Conservation (phyloP, 2,329 filamentous ascomycete species). For the Pseudogymnoascus sp. region DNA sequence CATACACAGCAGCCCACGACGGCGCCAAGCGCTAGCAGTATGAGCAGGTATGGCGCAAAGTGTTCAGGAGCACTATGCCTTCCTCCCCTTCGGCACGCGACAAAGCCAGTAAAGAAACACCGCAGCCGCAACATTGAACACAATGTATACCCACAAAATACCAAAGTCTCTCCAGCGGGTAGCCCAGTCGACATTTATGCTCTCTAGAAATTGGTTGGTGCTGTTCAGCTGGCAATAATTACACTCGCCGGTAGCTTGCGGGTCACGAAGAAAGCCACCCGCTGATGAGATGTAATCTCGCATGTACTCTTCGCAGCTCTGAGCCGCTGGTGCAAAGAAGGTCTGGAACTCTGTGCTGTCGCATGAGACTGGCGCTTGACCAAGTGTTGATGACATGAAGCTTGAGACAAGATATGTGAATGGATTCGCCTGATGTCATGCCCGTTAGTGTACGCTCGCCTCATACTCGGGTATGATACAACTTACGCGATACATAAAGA, state of each 20-base stretch:
- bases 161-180: conserved; percentile 62
- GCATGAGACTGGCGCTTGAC: conserved; percentile 55
- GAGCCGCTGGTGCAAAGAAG: conserved; percentile 47
- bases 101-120: conserved; percentile 44
- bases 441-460: background rate
- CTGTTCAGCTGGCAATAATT: conserved; percentile 43
- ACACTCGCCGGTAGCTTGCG: conserved; percentile 32
- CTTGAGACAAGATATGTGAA: conserved; percentile 71
- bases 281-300: conserved; percentile 33
- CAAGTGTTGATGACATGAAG: conserved; percentile 59
- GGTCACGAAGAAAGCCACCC: conserved; percentile 9
- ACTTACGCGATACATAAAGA: conserved; percentile 65
- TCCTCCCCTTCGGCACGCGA: conserved; percentile 33
- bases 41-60: background rate
- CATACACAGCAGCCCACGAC: no score
- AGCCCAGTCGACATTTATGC: conserved; percentile 42
- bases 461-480: background rate
- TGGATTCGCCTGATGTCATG: conserved; percentile 39
- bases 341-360: conserved; percentile 56
- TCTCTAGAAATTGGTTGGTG: conserved; percentile 42
- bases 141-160: conserved; percentile 47
- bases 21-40: no score
- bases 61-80: background rate
- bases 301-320: conserved; percentile 52
- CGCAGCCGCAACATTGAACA: conserved; percentile 44